These are phyloP conservation scores for Bidens hawaiensis DNA, from an alignment of 140 eudicot genomes.

Conservation along the genomic window DNA sequence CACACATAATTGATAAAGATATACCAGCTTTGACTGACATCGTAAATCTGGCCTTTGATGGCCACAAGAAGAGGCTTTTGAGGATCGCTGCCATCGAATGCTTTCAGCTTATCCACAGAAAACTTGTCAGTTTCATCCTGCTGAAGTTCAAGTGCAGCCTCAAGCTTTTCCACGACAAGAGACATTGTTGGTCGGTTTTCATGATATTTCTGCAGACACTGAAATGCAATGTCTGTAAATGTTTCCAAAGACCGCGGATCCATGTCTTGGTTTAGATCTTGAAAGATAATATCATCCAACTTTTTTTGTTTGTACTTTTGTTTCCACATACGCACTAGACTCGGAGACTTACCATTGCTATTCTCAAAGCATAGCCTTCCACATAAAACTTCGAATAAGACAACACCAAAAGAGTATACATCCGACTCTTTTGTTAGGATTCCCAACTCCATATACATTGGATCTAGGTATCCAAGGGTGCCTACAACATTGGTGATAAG, in stretches of 20 bases:
- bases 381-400: constrained; percentile 10
- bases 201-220: background rate
- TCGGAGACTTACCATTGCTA: background rate
- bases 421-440: constrained; percentile 16
- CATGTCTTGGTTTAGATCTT: background rate
- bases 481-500: constrained; percentile 4
- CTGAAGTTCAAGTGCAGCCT: background rate
- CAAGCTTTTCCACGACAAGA: constrained; percentile 1
- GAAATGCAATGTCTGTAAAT: background rate
- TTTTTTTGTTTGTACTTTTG: background rate
- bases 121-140: too few species aligned
- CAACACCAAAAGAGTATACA: constrained; percentile 13
- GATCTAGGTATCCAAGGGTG: constrained; percentile 6
- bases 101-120: too few species aligned
- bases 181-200: constrained; percentile 2
- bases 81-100: too few species aligned
- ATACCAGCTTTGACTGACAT: too few species aligned
- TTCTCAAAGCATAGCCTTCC: background rate
- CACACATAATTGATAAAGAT: too few species aligned
- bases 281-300: background rate
- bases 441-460: constrained; percentile 11
- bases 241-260: background rate
- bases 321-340: background rate
- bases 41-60: too few species aligned
- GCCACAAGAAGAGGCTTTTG: too few species aligned